Evolutionary conservation across 164 flowering plant species (phyloP), one percentile per base, ranked within the genome.

Genomic region (Cinnamomum micranthum): DNA sequence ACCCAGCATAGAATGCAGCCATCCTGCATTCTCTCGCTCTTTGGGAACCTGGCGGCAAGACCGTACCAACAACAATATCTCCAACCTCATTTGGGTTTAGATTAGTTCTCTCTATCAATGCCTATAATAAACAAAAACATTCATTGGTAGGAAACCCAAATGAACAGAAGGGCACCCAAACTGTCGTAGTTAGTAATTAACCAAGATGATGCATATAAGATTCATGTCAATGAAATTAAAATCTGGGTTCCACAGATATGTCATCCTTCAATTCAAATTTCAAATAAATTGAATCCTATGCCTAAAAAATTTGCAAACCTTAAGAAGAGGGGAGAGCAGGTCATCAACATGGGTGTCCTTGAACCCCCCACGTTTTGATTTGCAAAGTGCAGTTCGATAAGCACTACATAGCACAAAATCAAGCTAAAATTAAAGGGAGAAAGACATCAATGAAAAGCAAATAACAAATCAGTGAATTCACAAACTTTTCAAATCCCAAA

Each of bases 1-100:
- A 94, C 51, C 98, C 99, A 80, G 99, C 99, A 84, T 91, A 96
- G 81, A 94, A 92, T 59, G 99, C 93, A 73, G 99, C 99, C 97
- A 93, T 95, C 81, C 97, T 90, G 86, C 99, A 96, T 86, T 96
- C 97, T 75, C 80, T 88, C 51, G 97, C 97, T 84, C 99, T 84
- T 66, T 85, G 90, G 68, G 99, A 88, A 31, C 97, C 98, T 9
- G 95, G 97, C 7, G 95, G 97, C 80, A 96, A 75, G 1, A 92
- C 98, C 0, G 95, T 86, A 2, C 99, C 99, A 74, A 96, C 99
- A 73, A 94, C 92, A 80, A 96, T 94, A 62, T 96, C 99, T 59
- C 95, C 97, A 67, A 96, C 97, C 85, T 96, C 99, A 80, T 76
- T 79, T 28, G 99, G 99, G 76, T 89, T 83, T 65, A 94, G 52